These are phyloP conservation scores for Gaultheria prostrata DNA, from an alignment of 148 eudicot species.

Conservation along the genomic window DNA sequence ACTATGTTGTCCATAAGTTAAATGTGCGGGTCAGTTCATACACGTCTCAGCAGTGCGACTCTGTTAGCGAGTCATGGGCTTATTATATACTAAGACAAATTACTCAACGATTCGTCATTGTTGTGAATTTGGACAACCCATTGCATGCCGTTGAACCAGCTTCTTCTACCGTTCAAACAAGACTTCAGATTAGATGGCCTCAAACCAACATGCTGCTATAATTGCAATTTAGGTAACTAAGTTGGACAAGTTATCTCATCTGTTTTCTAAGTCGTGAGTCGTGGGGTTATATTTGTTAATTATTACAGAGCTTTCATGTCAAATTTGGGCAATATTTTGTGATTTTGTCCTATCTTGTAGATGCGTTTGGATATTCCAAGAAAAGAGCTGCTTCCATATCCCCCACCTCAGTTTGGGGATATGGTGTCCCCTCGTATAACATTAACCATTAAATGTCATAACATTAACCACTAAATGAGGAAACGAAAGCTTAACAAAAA, in stretches of 20 bases:
- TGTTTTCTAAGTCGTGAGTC: neutral
- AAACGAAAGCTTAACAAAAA: no score
- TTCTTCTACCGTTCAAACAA: neutral
- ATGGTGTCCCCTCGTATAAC: no score
- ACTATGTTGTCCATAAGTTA: no score
- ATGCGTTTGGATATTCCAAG: neutral
- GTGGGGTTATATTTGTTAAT: no score
- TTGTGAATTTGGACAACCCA: neutral
- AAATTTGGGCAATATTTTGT: neutral
- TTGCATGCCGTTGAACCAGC: neutral
- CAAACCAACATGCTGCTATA: neutral
- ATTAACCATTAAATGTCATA: no score
- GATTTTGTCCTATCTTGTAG: neutral
- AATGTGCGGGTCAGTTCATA: no score
- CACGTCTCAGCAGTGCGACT: neutral
- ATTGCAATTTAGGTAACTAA: neutral
- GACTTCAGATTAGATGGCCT: neutral
- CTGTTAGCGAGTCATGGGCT: neutral
- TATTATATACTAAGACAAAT: neutral
- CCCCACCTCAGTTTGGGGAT: no score
- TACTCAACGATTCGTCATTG: neutral
- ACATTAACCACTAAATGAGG: no score
- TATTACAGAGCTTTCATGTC: neutral
- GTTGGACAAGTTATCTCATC: slow-evolving; percentile 10
- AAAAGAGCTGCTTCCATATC: no score